phyloP scores from a whole-genome alignment of 805 yeast genomes.

The Metschnikowia picachoensis region DNA sequence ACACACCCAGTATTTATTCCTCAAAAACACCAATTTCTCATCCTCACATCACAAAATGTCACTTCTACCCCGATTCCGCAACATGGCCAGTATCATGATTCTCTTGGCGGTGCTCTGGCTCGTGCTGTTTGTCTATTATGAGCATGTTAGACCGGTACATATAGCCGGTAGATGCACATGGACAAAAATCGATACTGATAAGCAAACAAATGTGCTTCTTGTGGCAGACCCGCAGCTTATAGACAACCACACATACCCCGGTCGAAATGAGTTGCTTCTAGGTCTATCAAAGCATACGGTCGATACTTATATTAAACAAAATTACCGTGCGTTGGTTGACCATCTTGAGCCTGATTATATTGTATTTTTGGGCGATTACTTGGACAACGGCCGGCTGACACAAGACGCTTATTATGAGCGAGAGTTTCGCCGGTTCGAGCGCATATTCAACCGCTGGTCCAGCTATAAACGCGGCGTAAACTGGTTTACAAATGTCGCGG shows the following conservation, averaged over 20 bases:
- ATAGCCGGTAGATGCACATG: conserved; percentile 31
- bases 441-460: conserved; percentile 25
- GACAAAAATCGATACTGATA: conserved; percentile 17
- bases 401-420: conserved; percentile 27
- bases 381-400: conserved; percentile 40
- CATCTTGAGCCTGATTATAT: conserved; percentile 34
- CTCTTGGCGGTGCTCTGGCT: conserved; percentile 26
- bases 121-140: conserved; percentile 30
- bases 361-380: conserved; percentile 40
- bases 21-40: no score
- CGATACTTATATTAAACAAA: conserved; percentile 35
- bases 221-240: conserved; percentile 45
- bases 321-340: conserved; percentile 31
- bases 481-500: conserved; percentile 30
- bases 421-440: conserved; percentile 30
- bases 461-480: conserved; percentile 21
- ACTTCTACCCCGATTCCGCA: conserved; percentile 19
- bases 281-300: conserved; percentile 39
- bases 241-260: conserved; percentile 43
- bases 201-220: conserved; percentile 27
- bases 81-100: conserved; percentile 25
- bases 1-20: no score
- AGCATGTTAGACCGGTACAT: conserved; percentile 27
- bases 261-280: conserved; percentile 29
- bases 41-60: not conserved